Base-by-base conservation (phyloP, 768 basidiomycete genomes). In the Lentinula detonsa region DNA sequence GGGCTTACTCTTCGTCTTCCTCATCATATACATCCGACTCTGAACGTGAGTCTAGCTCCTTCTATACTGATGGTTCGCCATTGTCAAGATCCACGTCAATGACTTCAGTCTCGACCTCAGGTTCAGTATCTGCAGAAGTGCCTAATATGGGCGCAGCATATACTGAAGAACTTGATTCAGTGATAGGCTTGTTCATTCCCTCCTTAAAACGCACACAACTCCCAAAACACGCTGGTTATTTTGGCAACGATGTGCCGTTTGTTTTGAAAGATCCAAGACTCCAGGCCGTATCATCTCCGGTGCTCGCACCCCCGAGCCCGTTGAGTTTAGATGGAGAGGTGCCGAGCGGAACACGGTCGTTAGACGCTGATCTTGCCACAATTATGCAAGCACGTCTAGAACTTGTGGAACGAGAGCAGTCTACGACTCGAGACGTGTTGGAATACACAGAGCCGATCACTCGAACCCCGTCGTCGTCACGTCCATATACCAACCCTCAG, bases 1-100 rank as follows among this genome's bases (percentile, higher is more conserved):
- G n/a, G 13, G 11, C 15, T 34, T 70, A n/a, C 13, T 56, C 56
- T 65, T 49, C 16, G 70, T 66, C 55, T 65, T 54, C 54, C 57
- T 52, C 59, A 15, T 60, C 57, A 8, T 59, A 59, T 16, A n/a
- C 57, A 31, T 59, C 57, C 18, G 57, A 59, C 46, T 59, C 57
- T 33, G 57, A 59, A 35, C 48, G 33, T 45, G 57, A 59, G 43
- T 48, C 31, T 15, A 16, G 54, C 54, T 45, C 34, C n/a, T 23
- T 43, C 13, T 59, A 59, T 39, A 59, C 46, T 7, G 48, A 33
- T 39, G 57, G 57, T 37, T 48, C 45, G 3, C 46, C 57, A 7
- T 33, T 59, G 33, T 59, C 57, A n/a, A 43, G 57, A 18, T 23
- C 45, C n/a, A 21, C 57, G 23, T 59, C 57, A n/a, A 59, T 59